Conservation (phyloP, 257 asterid species). For the Fraxinus pennsylvanica region DNA sequence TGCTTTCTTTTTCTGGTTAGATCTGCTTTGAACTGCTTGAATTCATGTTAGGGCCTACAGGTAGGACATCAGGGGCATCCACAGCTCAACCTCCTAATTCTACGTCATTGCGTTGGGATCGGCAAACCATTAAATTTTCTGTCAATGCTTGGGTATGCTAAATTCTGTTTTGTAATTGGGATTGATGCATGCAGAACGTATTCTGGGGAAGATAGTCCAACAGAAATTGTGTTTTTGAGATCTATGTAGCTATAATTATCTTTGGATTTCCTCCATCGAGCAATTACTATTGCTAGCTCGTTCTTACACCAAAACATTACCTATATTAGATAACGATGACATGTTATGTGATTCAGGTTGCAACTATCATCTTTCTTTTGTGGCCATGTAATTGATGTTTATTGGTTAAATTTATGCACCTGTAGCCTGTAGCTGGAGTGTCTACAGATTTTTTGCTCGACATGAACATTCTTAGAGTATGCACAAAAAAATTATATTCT, state of each 20-base stretch:
- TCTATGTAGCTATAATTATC: too few relatives aligned
- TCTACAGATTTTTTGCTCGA: neutral
- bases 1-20: constrained; percentile 12
- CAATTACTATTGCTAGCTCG: too few relatives aligned
- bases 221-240: too few relatives aligned
- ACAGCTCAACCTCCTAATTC: constrained; percentile 58
- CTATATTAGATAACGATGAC: neutral
- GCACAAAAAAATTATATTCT: neutral
- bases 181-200: neutral
- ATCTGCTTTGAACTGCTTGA: constrained; percentile 5
- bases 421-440: neutral
- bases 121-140: constrained; percentile 71
- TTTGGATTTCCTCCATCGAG: too few relatives aligned
- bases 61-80: constrained; percentile 67
- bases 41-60: constrained; percentile 54
- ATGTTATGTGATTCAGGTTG: neutral
- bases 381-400: neutral
- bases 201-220: too few relatives aligned
- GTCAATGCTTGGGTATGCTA: constrained; percentile 93
- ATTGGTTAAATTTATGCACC: neutral
- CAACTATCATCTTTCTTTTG: neutral
- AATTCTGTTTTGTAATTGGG: constrained; percentile 4
- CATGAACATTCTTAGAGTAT: neutral
- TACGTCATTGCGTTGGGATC: constrained; percentile 69
- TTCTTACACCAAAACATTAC: neutral